These are phyloP conservation scores for Coniella lustricola DNA, from an alignment of 2,329 filamentous ascomycete species.

Conservation along the genomic window DNA sequence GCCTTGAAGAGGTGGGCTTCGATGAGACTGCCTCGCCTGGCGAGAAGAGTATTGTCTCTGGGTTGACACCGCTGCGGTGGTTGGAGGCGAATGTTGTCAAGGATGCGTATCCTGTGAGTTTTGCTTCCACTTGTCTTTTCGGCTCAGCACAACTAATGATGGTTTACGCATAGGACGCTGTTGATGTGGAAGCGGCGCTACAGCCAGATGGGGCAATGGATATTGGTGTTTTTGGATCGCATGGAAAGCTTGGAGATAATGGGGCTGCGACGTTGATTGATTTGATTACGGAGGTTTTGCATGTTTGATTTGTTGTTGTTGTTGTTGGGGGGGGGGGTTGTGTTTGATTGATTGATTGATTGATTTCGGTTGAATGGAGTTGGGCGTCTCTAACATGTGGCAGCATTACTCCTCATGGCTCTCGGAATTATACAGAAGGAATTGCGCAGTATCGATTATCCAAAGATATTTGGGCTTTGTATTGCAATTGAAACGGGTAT, in stretches of 20 bases:
- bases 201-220: conserved; percentile 24
- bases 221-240: conserved; percentile 33
- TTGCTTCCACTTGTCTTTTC: background rate
- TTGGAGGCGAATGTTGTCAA: conserved; percentile 22
- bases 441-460: no score
- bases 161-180: conserved; percentile 24
- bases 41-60: background rate
- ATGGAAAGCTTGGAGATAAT: conserved; percentile 6
- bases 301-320: background rate
- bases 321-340: no score
- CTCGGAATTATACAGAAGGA: no score
- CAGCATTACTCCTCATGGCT: no score
- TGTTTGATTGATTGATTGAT: no score
- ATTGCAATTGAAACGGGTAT: no score
- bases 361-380: no score
- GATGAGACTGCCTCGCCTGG: background rate
- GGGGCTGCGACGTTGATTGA: conserved; percentile 5
- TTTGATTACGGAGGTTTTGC: conserved; percentile 4
- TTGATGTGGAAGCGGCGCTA: conserved; percentile 35
- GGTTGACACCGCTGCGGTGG: conserved; percentile 11
- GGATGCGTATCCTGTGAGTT: conserved; percentile 28
- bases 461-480: no score
- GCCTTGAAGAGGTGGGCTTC: conserved; percentile 1
- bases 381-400: no score
- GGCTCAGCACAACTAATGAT: no score